Evolutionary conservation across 306 rosid species (phyloP), one percentile per base, ranked within the genome.

Genomic region (Fragaria nilgerrensis): DNA sequence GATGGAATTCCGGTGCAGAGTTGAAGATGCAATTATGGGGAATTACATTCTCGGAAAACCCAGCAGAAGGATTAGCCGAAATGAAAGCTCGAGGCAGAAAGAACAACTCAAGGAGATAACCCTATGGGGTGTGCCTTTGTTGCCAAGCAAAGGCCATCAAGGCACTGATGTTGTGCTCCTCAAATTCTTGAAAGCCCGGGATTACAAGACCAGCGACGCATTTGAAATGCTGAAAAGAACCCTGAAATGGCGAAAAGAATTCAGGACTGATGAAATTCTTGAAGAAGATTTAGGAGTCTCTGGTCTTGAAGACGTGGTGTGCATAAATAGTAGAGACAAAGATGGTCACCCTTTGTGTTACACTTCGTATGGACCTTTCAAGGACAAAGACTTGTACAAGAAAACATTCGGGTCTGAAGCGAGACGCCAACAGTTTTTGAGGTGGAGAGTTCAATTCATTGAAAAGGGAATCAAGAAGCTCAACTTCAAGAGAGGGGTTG

Each of bases 41-140:
- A 89, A 87, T 67, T 81, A 85, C 36, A 79, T 95, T 56, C 49
- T 90, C 6, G 87, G 87, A 12, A 84, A 88, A 75, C 72, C 88
- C 0, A 20, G 50, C 36, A 45, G 49, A 16, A 82, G 20, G 1
- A 49, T 70, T 10, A 20, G 78, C 16, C 3, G 37, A 0, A 52
- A 43, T 7, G 87, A 85, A 17, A 34, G 47, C 5, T 17, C 23
- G 0, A 53, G 64, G 29, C 61, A 74, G 1, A 84, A n/a, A 75
- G 87, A 81, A 66, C 22, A 79, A 0, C 81, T 86, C 0, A 82
- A 84, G 69, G 91, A 86, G 8, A 75, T 87, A 17, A 52, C 88
- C 5, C 77, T 92, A 1, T 95, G 97, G 97, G 99, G 91, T 17
- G 84, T 95, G 6, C 99, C 99, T 23, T 85, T 92, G 70, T 72